Percentiles rank a stretch among this genome's conserved stretches.
Conservation (phyloP, 2,329 filamentous ascomycete species). For the Penicillium janthinellum region DNA sequence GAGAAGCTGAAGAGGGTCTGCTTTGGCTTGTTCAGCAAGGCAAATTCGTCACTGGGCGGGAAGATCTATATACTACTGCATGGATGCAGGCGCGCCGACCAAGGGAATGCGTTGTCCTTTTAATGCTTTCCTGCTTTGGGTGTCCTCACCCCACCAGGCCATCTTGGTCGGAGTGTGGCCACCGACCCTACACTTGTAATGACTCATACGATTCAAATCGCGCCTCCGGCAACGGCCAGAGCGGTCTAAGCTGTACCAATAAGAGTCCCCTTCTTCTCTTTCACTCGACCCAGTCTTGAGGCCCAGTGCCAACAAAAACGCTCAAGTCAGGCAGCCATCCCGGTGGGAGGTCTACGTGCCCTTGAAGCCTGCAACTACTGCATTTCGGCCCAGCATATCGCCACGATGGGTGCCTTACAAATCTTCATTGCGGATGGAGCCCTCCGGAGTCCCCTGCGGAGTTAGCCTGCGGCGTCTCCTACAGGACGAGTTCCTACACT, state of each 20-base stretch:
- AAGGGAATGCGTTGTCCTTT: slow-evolving; percentile 7
- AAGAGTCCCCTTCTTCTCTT: neutral
- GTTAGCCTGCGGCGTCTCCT: neutral
- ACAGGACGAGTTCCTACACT: neutral
- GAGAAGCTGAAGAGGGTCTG: slow-evolving; percentile 4
- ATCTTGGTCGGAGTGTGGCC: neutral
- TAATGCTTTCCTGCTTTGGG: slow-evolving; percentile 2
- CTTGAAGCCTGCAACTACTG: neutral
- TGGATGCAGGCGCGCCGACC: slow-evolving; percentile 8
- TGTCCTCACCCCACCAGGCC: neutral
- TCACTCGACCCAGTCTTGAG: neutral
- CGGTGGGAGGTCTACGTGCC: neutral
- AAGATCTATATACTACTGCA: slow-evolving; percentile 10
- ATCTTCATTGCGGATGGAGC: neutral
- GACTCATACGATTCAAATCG: neutral
- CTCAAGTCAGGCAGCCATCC: slow-evolving; percentile 5
- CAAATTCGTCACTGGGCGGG: slow-evolving; percentile 5
- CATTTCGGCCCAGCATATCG: neutral
- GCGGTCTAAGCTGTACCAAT: neutral
- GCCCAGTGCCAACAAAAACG: neutral
- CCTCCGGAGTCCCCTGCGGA: neutral
- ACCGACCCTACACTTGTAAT: neutral
- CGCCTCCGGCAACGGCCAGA: neutral
- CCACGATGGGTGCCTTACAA: slow-evolving; percentile 3
- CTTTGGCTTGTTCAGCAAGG: slow-evolving; percentile 2